Conservation (phyloP, 805 yeast species). For the Wickerhamiella sergipiensis region DNA sequence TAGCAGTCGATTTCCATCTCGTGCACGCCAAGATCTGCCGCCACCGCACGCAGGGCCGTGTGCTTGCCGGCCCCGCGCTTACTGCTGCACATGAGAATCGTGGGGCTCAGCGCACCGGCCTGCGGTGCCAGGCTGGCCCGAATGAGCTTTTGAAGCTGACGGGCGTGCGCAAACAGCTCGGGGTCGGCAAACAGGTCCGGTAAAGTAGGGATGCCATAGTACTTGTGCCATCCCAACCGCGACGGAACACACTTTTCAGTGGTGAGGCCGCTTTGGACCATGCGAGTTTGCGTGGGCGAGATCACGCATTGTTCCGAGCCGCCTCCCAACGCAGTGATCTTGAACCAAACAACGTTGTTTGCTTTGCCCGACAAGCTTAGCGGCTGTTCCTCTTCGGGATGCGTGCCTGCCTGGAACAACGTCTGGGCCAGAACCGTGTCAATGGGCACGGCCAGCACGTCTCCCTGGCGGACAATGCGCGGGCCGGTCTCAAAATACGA, state of each 20-base stretch:
- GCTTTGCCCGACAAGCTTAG: conserved; percentile 47
- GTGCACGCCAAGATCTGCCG: conserved; percentile 50
- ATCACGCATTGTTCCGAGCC: conserved; percentile 31
- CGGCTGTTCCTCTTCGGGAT: conserved; percentile 13
- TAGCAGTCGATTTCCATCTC: conserved; percentile 56
- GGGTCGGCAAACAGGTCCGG: conserved; percentile 23
- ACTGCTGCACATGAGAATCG: conserved; percentile 53
- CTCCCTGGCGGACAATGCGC: conserved; percentile 51
- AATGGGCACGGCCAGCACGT: conserved; percentile 62
- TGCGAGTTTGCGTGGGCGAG: conserved; percentile 53
- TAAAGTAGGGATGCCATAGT: conserved; percentile 30
- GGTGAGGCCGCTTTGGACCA: conserved; percentile 55
- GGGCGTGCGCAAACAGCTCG: conserved; percentile 35
- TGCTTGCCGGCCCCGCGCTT: conserved; percentile 72
- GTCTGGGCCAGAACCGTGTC: conserved; percentile 55
- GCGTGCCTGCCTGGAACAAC: conserved; percentile 19
- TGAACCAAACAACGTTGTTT: conserved; percentile 77
- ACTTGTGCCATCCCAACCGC: conserved; percentile 33
- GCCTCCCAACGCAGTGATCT: conserved; percentile 37
- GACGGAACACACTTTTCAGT: conserved; percentile 19
- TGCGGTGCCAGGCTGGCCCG: conserved; percentile 29
- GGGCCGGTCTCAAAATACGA: conserved; percentile 42
- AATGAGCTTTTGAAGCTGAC: conserved; percentile 39
- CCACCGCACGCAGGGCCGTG: conserved; percentile 41
- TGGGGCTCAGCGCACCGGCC: conserved; percentile 35